Percentiles rank a stretch among this genome's conserved stretches.
phyloP scores from a whole-genome alignment of 2,329 filamentous ascomycete genomes.

The Aspergillus costaricaensis region DNA sequence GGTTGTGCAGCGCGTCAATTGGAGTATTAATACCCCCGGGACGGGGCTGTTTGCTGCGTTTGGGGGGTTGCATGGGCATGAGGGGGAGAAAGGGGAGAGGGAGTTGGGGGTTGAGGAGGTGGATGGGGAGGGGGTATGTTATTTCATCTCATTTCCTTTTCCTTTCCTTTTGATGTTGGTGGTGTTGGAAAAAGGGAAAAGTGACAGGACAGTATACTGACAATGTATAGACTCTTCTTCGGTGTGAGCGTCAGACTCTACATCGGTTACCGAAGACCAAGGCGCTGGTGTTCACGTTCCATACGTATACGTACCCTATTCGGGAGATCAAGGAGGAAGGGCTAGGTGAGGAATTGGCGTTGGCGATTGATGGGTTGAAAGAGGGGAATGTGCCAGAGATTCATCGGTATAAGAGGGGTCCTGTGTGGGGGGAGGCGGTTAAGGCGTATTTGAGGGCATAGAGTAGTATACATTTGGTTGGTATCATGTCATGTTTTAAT shows the following conservation, averaged over 20 bases:
- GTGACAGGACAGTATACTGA: constrained; percentile 18
- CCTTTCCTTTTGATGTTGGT: neutral
- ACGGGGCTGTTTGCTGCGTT: constrained; percentile 44
- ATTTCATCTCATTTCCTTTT: neutral
- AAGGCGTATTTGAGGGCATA: constrained; percentile 49
- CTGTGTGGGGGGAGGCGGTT: constrained; percentile 59
- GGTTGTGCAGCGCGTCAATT: constrained; percentile 59
- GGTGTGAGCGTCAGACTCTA: constrained; percentile 63
- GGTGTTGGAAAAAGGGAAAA: no score
- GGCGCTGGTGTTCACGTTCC: constrained; percentile 62
- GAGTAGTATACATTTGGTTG: neutral
- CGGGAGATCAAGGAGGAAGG: constrained; percentile 59
- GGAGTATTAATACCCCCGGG: constrained; percentile 43
- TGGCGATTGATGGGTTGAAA: constrained; percentile 61
- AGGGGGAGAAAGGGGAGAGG: constrained; percentile 16
- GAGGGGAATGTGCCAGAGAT: constrained; percentile 60
- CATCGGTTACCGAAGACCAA: constrained; percentile 58
- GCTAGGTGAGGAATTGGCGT: constrained; percentile 53
- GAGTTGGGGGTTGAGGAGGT: constrained; percentile 38
- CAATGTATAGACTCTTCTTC: constrained; percentile 46
- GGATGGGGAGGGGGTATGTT: constrained; percentile 47
- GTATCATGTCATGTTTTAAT: neutral
- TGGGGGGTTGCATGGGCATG: constrained; percentile 36
- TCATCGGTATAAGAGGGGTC: constrained; percentile 59
- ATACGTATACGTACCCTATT: constrained; percentile 63